A percentile compares a stretch with the other conserved stretches of the same genome.
phyloP scores from a whole-genome alignment of 1,139 yeast species.

The Yamadazyma diospyri region DNA sequence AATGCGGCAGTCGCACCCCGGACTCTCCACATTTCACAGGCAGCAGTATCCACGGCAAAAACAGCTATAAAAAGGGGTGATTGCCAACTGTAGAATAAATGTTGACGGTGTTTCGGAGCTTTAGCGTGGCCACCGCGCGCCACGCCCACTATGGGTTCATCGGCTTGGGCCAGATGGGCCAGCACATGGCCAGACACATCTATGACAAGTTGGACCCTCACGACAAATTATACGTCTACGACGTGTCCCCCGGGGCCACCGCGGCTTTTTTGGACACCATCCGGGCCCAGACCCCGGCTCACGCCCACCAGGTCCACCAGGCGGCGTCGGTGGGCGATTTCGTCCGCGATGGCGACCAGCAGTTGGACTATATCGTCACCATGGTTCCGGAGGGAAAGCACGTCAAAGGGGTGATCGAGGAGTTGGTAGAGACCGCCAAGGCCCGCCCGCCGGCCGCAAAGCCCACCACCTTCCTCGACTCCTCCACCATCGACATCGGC shows the following conservation, averaged over 20 bases:
- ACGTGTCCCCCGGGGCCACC: constrained; percentile 33
- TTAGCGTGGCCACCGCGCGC: constrained; percentile 18
- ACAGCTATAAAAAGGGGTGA: too few relatives aligned
- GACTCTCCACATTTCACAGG: too few relatives aligned
- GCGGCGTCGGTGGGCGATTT: constrained; percentile 26
- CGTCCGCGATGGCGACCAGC: constrained; percentile 36
- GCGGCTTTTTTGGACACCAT: constrained; percentile 25
- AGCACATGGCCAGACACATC: constrained; percentile 56
- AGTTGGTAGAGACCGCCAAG: constrained; percentile 24
- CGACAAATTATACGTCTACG: constrained; percentile 46
- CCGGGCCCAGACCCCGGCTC: constrained; percentile 21
- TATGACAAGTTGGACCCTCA: constrained; percentile 36
- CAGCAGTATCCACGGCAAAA: too few relatives aligned
- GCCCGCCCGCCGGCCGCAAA: constrained; percentile 9
- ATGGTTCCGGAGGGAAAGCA: constrained; percentile 63
- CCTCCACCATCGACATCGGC: constrained; percentile 54
- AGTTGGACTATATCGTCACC: constrained; percentile 44
- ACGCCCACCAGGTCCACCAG: constrained; percentile 19
- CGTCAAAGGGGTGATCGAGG: constrained; percentile 42
- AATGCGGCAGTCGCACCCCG: too few relatives aligned
- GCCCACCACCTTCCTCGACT: constrained; percentile 40
- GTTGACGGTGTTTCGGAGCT: constrained; percentile 15
- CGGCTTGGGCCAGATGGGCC: constrained; percentile 62
- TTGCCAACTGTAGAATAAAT: background rate
- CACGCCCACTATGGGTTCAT: constrained; percentile 46